These are phyloP conservation scores for Pseudogymnoascus sp. DNA, from an alignment of 2,329 filamentous ascomycete species.

Conservation along the genomic window DNA sequence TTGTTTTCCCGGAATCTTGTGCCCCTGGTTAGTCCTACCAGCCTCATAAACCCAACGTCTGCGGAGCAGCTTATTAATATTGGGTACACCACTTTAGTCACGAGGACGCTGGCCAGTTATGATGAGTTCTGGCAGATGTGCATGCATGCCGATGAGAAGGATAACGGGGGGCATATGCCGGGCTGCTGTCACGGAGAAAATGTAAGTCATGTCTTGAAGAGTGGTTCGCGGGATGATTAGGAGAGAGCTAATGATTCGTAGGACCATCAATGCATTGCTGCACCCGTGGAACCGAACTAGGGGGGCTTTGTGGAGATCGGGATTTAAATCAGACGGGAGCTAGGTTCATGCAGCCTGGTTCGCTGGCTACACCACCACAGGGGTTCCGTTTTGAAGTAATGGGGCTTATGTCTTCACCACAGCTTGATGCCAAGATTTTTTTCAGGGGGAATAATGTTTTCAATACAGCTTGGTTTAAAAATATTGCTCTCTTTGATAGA, in stretches of 20 bases:
- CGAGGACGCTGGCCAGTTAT: not conserved
- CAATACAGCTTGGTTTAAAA: not conserved
- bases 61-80: not conserved
- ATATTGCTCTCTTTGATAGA: not conserved
- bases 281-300: not conserved
- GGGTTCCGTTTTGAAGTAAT: not conserved
- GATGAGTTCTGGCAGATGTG: not conserved
- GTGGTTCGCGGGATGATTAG: not conserved
- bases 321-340: not conserved
- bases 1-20: not conserved
- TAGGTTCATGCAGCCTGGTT: not conserved
- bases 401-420: not conserved
- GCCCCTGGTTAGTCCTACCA: not conserved
- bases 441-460: not conserved
- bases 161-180: not conserved
- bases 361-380: not conserved
- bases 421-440: not conserved
- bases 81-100: not conserved
- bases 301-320: not conserved
- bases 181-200: conserved; percentile 4
- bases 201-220: not conserved
- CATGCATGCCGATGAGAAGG: not conserved
- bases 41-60: too few relatives aligned
- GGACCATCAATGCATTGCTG: not conserved
- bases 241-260: not conserved